phyloP scores from a whole-genome alignment of 2,329 filamentous ascomycete species.

The Thelonectria olida region DNA sequence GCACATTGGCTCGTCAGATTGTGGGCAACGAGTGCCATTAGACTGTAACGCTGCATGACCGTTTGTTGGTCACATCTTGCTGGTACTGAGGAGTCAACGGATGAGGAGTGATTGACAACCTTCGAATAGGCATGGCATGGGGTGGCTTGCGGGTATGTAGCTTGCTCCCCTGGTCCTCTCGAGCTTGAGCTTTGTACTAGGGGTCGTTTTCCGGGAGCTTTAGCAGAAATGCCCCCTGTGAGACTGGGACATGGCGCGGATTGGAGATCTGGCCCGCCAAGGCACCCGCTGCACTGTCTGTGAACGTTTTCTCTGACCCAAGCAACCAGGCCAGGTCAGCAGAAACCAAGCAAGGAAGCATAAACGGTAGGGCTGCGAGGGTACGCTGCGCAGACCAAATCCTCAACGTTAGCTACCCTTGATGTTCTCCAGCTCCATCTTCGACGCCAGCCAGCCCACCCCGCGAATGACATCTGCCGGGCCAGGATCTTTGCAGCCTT shows the following conservation, averaged over 20 bases:
- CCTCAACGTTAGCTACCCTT: constrained; percentile 32
- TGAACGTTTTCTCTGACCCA: constrained; percentile 9
- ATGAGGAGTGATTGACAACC: constrained; percentile 24
- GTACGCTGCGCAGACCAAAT: constrained; percentile 24
- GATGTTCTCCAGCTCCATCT: constrained; percentile 24
- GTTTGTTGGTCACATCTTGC: constrained; percentile 34
- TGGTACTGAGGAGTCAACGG: constrained; percentile 17
- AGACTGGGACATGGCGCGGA: constrained; percentile 10
- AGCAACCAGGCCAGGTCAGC: constrained; percentile 8
- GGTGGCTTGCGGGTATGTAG: constrained; percentile 3
- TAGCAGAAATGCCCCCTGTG: constrained; percentile 13
- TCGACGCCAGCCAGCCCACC: constrained; percentile 36
- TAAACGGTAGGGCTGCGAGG: constrained; percentile 40
- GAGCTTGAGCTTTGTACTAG: constrained; percentile 15
- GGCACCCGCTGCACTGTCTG: constrained; percentile 18
- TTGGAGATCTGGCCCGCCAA: constrained; percentile 23
- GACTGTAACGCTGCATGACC: constrained; percentile 35
- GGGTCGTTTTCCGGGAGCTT: constrained; percentile 28
- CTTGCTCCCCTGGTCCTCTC: constrained; percentile 10
- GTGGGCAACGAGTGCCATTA: constrained; percentile 24
- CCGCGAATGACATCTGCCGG: constrained; percentile 39
- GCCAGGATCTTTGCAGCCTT: constrained; percentile 40
- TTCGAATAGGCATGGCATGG: not conserved
- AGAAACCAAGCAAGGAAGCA: constrained; percentile 15
- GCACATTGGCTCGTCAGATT: constrained; percentile 42